Evolutionary conservation across 1,284 basidiomycete species (phyloP).

Genomic region (Anthracocystis walkeri): DNA sequence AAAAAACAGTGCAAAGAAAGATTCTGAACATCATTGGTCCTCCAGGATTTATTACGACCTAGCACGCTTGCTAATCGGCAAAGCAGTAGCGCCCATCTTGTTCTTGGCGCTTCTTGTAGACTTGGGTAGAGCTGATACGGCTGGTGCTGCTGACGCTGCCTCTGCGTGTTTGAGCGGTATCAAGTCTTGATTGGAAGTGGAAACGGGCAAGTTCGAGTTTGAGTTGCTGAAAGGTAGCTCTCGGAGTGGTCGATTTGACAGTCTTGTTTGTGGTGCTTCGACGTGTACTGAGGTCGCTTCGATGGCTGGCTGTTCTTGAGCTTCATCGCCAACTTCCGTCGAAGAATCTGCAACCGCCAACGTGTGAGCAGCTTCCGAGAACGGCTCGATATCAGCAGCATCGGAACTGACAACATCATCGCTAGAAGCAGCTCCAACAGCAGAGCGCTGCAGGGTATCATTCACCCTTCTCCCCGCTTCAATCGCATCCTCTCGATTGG

Average conservation of each 20-base stretch:
- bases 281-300: not conserved
- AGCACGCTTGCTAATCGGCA: slow-evolving; percentile 42
- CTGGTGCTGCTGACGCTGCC: not conserved
- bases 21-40: too few species aligned
- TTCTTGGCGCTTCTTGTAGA: slow-evolving; percentile 31
- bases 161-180: slow-evolving; percentile 12
- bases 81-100: slow-evolving; percentile 30
- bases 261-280: not conserved
- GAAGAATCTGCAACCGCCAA: not conserved
- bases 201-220: slow-evolving; percentile 35
- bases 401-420: slow-evolving; percentile 23
- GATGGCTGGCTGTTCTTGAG: not conserved
- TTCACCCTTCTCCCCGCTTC: slow-evolving; percentile 31
- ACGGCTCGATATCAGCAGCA: slow-evolving; percentile 5
- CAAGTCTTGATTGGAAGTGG: slow-evolving; percentile 18
- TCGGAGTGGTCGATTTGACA: slow-evolving; percentile 21
- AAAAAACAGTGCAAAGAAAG: too few species aligned
- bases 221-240: slow-evolving; percentile 35
- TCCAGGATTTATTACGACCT: slow-evolving; percentile 15
- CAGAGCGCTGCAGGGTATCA: slow-evolving; percentile 16
- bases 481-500: slow-evolving; percentile 46
- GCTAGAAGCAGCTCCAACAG: not conserved
- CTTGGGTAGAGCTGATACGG: slow-evolving; percentile 18
- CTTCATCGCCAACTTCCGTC: slow-evolving; percentile 6
- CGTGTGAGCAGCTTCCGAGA: slow-evolving; percentile 9